Evolutionary conservation across 352 stramenopile genomes (phyloP), one percentile per base, ranked within the genome.

Genomic region (Phytophthora citricola): DNA sequence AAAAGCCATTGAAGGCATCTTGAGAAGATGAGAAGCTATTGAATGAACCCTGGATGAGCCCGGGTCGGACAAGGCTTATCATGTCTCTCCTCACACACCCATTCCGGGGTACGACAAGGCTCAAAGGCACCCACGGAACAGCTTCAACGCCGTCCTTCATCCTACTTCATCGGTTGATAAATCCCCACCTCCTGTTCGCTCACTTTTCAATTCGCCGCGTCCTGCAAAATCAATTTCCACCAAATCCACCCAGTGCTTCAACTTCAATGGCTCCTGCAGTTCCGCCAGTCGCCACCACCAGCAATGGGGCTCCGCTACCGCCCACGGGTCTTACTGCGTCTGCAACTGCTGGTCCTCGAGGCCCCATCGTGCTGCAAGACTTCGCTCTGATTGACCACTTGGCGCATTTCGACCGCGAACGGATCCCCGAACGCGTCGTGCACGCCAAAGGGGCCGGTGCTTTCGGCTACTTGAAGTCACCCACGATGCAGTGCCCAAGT

Each of bases 401-500:
- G 39, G 77, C 89, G 22, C 88, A 97, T 65, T 97, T 98, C 63
- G 90, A 98, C 71, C 87, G 90, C 53, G 92, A 98, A 71, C 84
- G 91, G 15, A 94, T 98, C 55, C 92, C 92, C 0, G 92, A 97
- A 73, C 85, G 92, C 32, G 91, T 98, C 12, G 92, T 98, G 27
- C 92, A 98, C 68, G 91, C 91, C 57, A 97, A 97, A 59, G 91
- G 90, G 9, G 79, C 76, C 22, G 90, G 92, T 36, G 92, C 91
- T 9, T 97, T 97, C 64, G 92, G 92, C 26, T 95, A 95, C 78
- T 98, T 98, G 66, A 96, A 66, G 85, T 96, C 29, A 94, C 90
- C 31, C 69, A 88, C 63, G 39, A 27, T 9, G 29, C n/a, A 14
- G 62, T 70, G 45, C 73, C 83, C 43, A 78, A 86, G 46, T 65